Percentiles rank a stretch among this genome's conserved stretches.
phyloP scores from a whole-genome alignment of 306 rosid genomes.

The Begonia fuchsioides region DNA sequence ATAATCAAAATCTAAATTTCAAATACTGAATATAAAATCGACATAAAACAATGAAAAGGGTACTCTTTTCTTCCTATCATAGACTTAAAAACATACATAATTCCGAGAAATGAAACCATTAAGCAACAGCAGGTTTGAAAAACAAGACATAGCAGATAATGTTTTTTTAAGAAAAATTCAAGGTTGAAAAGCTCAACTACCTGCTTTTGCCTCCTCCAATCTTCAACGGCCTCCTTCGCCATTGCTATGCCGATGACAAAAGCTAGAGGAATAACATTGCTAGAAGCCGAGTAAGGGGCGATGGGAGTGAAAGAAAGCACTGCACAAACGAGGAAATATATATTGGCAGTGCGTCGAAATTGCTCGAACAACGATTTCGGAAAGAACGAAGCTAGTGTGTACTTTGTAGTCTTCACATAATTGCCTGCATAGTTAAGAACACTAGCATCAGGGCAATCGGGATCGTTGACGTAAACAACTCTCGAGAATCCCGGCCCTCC shows the following conservation, averaged over 20 bases:
- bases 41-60: background rate
- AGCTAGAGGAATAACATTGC: conserved; percentile 67
- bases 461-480: conserved; percentile 56
- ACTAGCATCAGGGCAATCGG: conserved; percentile 38
- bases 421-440: conserved; percentile 39
- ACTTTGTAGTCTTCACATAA: conserved; percentile 76
- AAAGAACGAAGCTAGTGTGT: conserved; percentile 61
- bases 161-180: too few relatives aligned
- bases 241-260: conserved; percentile 79
- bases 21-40: background rate
- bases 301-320: conserved; percentile 57
- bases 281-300: conserved; percentile 72
- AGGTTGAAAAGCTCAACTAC: conserved; percentile 12
- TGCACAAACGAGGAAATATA: conserved; percentile 73
- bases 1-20: conserved; percentile 1
- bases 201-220: conserved; percentile 75
- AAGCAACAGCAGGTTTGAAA: too few relatives aligned
- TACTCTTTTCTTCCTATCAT: too few relatives aligned
- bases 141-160: too few relatives aligned
- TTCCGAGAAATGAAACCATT: too few relatives aligned
- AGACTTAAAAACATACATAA: too few relatives aligned
- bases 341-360: conserved; percentile 78
- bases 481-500: conserved; percentile 98
- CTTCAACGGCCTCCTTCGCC: conserved; percentile 79
- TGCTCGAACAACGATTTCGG: conserved; percentile 92